Evolutionary conservation across 2,329 filamentous ascomycete species (phyloP), one percentile per base, ranked within the genome.

Genomic region (Cryphonectria radicalis): DNA sequence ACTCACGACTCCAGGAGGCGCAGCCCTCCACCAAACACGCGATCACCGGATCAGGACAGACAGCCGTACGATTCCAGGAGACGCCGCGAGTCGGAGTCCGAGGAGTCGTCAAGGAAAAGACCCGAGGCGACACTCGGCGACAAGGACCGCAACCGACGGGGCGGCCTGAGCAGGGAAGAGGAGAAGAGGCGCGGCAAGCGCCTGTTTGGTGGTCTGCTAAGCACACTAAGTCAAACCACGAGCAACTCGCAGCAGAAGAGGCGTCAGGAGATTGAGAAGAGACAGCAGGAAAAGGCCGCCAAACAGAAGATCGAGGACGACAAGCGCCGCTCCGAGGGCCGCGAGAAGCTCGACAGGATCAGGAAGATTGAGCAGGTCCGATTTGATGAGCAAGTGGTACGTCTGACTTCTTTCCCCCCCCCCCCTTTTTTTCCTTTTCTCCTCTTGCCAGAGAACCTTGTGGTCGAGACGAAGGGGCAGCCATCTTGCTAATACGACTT

Each of bases 101-200:
- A 70, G 37, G 69, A 68, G 37, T 70, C 8, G 65, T 43, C 25
- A 67, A 74, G 46, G 71, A 64, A 46, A 73, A 37, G 69, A 64
- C 57, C 57, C 55, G 60, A 19, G 46, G 50, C 11, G 32, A 64
- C 28, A 28, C 32, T 63, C 17, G 35, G 46, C 37, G 71, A 73
- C 25, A 63, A 70, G 68, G 63, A 73, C 42, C 65, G 76, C 69
- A 77, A 81, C 67, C 79, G 81, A 66, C 82, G 84, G 66, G 82
- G 80, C 74, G 84, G 79, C 70, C 81, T 86, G 67, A 82, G 37
- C 59, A 69, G 85, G 40, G 84, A 90, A 70, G 92, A 97, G 77
- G 95, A 98, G 79, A 93, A 91, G 80, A 94, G 93, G 79, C 91
- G 95, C 53, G 93, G 93, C 32, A 92, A 93, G 80, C 89, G 95